phyloP scores from a whole-genome alignment of 2,329 filamentous ascomycete species.

The Trichoderma polysporum region DNA sequence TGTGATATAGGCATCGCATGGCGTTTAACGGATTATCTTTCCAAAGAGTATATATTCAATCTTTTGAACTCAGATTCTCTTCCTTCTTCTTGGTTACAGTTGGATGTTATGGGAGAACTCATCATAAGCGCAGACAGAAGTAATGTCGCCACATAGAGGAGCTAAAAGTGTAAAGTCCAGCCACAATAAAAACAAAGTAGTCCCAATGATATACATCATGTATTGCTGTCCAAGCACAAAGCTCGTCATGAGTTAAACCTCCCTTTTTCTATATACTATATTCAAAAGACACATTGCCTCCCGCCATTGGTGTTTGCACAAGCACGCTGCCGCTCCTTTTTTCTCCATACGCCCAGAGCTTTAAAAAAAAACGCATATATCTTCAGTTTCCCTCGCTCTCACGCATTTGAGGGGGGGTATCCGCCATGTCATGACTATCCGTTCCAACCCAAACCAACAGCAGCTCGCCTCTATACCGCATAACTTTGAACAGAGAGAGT shows the following conservation, averaged over 20 bases:
- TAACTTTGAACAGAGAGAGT: background rate
- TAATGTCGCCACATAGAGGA: background rate
- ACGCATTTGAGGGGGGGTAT: background rate
- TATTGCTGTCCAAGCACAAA: constrained; percentile 18
- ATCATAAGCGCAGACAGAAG: background rate
- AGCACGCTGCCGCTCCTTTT: background rate
- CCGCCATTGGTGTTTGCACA: background rate
- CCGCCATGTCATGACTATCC: constrained; percentile 12
- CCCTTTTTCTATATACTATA: constrained; percentile 2
- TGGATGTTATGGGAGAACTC: background rate
- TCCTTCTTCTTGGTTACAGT: too few species aligned
- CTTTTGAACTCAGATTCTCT: background rate
- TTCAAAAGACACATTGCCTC: constrained; percentile 1
- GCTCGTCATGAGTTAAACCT: background rate
- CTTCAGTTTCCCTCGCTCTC: background rate
- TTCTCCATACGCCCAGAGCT: background rate
- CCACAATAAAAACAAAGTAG: background rate
- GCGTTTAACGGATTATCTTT: background rate
- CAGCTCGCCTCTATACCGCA: background rate
- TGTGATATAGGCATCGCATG: constrained; percentile 5
- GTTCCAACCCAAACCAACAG: constrained; percentile 1
- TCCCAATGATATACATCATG: constrained; percentile 7
- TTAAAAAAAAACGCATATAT: background rate
- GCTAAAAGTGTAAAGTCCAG: background rate
- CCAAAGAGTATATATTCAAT: background rate